Conservation (phyloP, 768 basidiomycete genomes). For the Mrakia blollopis region DNA sequence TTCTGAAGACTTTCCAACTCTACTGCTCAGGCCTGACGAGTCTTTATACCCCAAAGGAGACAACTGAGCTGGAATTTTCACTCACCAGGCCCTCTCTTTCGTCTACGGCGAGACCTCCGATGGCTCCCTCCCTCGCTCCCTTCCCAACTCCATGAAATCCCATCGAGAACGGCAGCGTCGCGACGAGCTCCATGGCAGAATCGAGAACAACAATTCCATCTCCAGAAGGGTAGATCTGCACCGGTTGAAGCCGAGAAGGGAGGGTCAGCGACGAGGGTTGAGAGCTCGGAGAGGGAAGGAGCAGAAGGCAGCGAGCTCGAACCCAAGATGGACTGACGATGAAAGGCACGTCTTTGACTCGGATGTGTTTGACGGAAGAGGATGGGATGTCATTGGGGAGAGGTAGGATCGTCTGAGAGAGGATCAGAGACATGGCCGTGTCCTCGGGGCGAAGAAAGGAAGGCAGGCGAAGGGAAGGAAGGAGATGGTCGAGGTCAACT, state of each 20-base stretch:
- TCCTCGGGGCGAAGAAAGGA: background rate
- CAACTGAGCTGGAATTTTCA: background rate
- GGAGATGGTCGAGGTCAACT: slow-evolving; percentile 10
- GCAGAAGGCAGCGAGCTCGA: background rate
- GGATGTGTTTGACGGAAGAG: background rate
- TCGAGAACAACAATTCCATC: slow-evolving; percentile 15
- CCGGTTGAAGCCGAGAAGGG: background rate
- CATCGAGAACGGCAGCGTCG: slow-evolving; percentile 15
- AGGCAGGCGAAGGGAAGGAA: background rate
- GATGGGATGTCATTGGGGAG: background rate
- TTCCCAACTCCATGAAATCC: slow-evolving; percentile 11
- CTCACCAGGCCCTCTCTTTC: background rate
- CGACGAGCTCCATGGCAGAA: background rate
- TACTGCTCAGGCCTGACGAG: background rate
- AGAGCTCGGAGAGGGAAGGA: background rate
- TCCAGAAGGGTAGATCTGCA: slow-evolving; percentile 4
- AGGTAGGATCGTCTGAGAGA: slow-evolving; percentile 21
- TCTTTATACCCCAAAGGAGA: background rate
- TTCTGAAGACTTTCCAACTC: no score
- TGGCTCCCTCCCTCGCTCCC: background rate
- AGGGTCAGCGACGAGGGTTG: background rate
- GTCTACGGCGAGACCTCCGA: slow-evolving; percentile 14
- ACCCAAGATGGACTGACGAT: background rate
- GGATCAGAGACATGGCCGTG: background rate
- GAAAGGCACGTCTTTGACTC: background rate